A percentile compares a stretch with the other conserved stretches of the same genome.
These are phyloP conservation scores for Musa schizocarpa DNA, from an alignment of 176 grass and related monocot species.

Conservation along the genomic window DNA sequence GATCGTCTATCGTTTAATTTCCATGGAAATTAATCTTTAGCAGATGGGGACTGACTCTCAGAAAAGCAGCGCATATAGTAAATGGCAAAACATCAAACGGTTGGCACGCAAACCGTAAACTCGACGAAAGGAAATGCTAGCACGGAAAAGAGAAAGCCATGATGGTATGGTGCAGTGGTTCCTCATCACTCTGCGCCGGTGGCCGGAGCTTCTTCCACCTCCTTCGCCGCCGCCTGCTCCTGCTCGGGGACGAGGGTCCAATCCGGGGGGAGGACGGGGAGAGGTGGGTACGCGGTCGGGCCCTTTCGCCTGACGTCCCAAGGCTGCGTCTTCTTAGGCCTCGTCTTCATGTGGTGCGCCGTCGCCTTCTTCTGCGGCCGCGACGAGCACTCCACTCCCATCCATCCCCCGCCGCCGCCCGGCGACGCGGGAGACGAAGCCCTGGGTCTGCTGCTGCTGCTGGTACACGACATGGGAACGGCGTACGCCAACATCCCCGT, in stretches of 20 bases:
- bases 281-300: slow-evolving; percentile 57
- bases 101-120: too few species aligned
- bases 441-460: too few species aligned
- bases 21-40: too few species aligned
- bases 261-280: slow-evolving; percentile 52
- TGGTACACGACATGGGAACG: not conserved
- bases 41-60: too few species aligned
- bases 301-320: slow-evolving; percentile 59
- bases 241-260: slow-evolving; percentile 50
- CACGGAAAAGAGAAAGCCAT: too few species aligned
- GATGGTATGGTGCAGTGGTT: too few species aligned
- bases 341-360: slow-evolving; percentile 84
- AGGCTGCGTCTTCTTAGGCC: slow-evolving; percentile 67
- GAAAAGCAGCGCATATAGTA: too few species aligned
- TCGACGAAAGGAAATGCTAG: too few species aligned
- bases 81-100: too few species aligned
- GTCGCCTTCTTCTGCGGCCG: slow-evolving; percentile 89
- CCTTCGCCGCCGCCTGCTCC: not conserved
- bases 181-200: slow-evolving; percentile 12
- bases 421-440: not conserved
- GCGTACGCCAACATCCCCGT: not conserved
- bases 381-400: slow-evolving; percentile 70
- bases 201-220: slow-evolving; percentile 8
- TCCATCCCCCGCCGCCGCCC: not conserved
- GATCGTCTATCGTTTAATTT: too few species aligned